phyloP scores from a whole-genome alignment of 805 yeast genomes.

The Komagataella pastoris region DNA sequence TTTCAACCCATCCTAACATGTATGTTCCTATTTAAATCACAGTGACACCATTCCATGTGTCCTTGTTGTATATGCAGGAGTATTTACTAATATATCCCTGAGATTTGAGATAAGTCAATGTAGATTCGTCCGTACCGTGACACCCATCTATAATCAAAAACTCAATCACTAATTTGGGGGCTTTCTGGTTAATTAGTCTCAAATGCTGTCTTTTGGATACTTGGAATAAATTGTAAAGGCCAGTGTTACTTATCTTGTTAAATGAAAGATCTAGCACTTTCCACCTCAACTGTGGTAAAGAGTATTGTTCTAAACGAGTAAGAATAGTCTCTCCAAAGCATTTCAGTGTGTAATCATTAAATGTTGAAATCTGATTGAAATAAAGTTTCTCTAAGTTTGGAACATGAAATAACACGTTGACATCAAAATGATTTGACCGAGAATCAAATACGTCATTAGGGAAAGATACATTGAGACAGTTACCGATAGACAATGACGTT shows the following conservation, averaged over 20 bases:
- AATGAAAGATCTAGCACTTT: background rate
- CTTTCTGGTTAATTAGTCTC: background rate
- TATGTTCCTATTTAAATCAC: background rate
- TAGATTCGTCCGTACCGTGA: background rate
- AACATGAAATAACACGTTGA: background rate
- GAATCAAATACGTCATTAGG: background rate
- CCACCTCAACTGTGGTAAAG: background rate
- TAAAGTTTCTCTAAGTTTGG: background rate
- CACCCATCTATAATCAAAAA: background rate
- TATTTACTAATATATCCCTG: background rate
- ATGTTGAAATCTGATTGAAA: background rate
- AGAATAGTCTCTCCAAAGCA: background rate
- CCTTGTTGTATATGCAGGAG: background rate
- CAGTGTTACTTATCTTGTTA: background rate
- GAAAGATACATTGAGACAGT: background rate
- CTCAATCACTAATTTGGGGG: background rate
- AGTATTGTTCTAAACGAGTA: background rate
- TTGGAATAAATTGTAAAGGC: background rate
- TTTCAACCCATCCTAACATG: conserved; percentile 7
- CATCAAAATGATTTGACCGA: background rate
- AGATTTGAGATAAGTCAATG: background rate
- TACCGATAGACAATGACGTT: background rate
- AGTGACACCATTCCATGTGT: background rate
- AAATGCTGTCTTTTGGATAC: background rate
- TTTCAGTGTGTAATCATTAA: background rate